These are phyloP conservation scores for Coriolopsis trogii DNA, from an alignment of 1,284 basidiomycete species.

Conservation along the genomic window DNA sequence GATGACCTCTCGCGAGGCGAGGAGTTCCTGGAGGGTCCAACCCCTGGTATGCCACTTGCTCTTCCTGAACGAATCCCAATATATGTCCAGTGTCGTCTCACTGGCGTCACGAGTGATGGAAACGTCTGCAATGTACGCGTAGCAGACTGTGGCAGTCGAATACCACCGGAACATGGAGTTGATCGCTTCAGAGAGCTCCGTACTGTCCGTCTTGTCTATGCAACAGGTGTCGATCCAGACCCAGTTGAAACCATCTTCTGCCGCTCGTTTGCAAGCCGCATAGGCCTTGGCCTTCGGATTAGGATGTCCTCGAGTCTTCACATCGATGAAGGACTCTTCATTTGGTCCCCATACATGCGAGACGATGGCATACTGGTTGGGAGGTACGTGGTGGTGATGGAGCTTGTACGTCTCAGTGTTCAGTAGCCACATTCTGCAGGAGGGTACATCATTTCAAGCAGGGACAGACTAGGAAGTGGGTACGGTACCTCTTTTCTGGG, in stretches of 20 bases:
- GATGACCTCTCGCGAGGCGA: neutral
- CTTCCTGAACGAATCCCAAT: neutral
- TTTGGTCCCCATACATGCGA: neutral
- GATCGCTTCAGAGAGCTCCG: slow-evolving; percentile 4
- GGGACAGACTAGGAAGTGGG: too few relatives aligned
- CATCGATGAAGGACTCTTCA: neutral
- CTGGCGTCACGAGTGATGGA: neutral
- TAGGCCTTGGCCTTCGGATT: neutral
- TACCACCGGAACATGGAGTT: slow-evolving; percentile 9
- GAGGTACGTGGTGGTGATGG: too few relatives aligned
- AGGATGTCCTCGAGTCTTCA: neutral
- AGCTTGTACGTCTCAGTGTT: neutral
- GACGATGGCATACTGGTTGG: neutral
- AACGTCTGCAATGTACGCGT: slow-evolving; percentile 1
- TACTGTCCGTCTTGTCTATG: slow-evolving; percentile 4
- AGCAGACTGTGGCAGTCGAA: neutral
- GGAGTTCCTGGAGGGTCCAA: neutral
- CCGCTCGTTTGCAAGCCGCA: neutral
- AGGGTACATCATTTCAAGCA: too few relatives aligned
- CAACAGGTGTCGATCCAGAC: slow-evolving; percentile 2
- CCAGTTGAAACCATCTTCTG: neutral
- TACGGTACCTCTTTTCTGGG: too few relatives aligned
- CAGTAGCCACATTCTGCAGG: too few relatives aligned
- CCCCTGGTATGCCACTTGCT: neutral
- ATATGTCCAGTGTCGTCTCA: neutral